These are phyloP conservation scores for Nannochloropsis oceanica DNA, from an alignment of 108 stramenopile genomes.

Conservation along the genomic window DNA sequence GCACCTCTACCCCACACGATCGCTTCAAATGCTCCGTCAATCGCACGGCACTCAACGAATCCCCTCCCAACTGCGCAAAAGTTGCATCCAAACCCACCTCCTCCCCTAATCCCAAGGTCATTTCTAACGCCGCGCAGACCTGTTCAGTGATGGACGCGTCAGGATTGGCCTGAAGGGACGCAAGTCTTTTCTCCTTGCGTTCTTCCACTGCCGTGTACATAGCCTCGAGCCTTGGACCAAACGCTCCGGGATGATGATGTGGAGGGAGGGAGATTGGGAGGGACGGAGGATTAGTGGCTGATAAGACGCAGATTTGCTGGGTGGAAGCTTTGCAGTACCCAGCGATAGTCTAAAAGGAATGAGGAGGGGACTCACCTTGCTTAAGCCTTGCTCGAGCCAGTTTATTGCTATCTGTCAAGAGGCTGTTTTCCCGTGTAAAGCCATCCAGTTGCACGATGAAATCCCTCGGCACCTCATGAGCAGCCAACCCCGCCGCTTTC, in stretches of 20 bases:
- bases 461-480: not conserved
- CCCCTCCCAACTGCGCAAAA: not conserved
- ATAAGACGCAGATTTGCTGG: no score
- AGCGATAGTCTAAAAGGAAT: no score
- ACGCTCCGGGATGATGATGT: not conserved
- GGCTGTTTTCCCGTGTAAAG: not conserved
- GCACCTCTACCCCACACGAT: not conserved
- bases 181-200: not conserved
- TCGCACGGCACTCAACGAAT: not conserved
- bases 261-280: no score
- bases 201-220: not conserved
- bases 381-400: not conserved
- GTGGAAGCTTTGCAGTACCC: no score
- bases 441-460: not conserved
- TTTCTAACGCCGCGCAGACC: not conserved
- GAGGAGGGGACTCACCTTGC: not conserved
- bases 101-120: not conserved
- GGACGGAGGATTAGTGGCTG: no score
- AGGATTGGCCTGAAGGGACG: not conserved
- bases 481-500: not conserved
- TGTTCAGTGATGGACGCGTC: not conserved
- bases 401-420: not conserved
- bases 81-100: not conserved
- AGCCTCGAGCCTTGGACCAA: not conserved
- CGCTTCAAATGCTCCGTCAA: not conserved